Base-by-base conservation (phyloP, 331 rosid species). In the Cydonia oblonga region DNA sequence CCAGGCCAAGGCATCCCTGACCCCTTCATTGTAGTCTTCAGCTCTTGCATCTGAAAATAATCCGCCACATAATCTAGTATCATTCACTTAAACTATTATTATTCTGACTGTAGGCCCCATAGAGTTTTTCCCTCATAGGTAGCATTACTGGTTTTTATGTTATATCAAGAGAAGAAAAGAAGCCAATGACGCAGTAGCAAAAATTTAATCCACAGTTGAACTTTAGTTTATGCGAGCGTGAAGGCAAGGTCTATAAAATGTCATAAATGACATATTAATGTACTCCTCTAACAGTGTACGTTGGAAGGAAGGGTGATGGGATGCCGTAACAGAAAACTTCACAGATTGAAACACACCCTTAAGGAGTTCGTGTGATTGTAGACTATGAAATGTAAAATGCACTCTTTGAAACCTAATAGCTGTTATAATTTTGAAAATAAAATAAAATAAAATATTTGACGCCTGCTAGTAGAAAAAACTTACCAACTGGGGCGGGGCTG, bases 1-100 rank as follows among this genome's bases (percentile, higher is more conserved):
- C 98, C 97, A 2, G 98, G 98, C 98, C 98, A 93, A 69, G 98
- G 98, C 98, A 93, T 93, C 73, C 91, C 98, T 57, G 97, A 93
- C 84, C 91, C 69, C 85, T 84, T 79, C 97, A 93, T 91, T 79
- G 67, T 93, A 46, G 79, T 81, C 84, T 84, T 85, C 83, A 93
- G 86, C 81, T 93, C 97, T 78, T 84, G 88, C 58, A 91, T 91
- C 98, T 93, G 86, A 80, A 82, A 75, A 44, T 28, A 79, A 64
- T 20, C 23, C 64, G 28, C 72, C 63, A 9, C 64, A 66, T 72
- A 68, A 81, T 73, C 73, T 72, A 73, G 64, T 62, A 53, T 76
- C 52, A 30, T 69, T 49, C 12, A 38, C 71, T 29, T 26, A 54
- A 32, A 75, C 66, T 65, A 65, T 61, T n/a, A 81, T 71, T 38